Conservation (phyloP, 495 filamentous ascomycete genomes). For the Apiosordaria backusii region DNA sequence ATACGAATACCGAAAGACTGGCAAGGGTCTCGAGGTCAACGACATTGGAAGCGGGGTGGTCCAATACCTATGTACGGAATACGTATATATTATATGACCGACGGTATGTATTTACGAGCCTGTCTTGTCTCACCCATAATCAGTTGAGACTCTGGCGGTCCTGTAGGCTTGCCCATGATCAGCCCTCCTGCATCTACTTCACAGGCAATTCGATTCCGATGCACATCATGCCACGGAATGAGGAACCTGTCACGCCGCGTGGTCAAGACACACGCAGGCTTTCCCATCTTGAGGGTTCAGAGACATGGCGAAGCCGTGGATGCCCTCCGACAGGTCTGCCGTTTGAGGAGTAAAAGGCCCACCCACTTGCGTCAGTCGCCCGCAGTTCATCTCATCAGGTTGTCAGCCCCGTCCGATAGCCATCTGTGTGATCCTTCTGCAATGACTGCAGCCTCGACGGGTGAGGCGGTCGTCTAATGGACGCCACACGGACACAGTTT, state of each 20-base stretch:
- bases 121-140: neutral
- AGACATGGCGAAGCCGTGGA: neutral
- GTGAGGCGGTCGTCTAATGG: neutral
- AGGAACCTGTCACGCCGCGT: conserved; percentile 20
- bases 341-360: neutral
- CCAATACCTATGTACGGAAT: too few relatives aligned
- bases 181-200: too few relatives aligned
- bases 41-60: neutral
- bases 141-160: neutral
- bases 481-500: conserved; percentile 2
- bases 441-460: conserved; percentile 3
- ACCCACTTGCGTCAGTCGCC: neutral
- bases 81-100: too few relatives aligned
- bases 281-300: too few relatives aligned
- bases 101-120: too few relatives aligned
- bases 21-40: neutral
- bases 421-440: conserved; percentile 2
- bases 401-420: neutral
- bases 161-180: too few relatives aligned
- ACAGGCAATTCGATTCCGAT: conserved; percentile 17
- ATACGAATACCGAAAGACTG: neutral
- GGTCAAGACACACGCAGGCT: conserved; percentile 10
- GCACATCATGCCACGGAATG: conserved; percentile 30
- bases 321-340: neutral
- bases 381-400: neutral